phyloP scores from a whole-genome alignment of 2,329 filamentous ascomycete genomes.

The Colletotrichum sidae region DNA sequence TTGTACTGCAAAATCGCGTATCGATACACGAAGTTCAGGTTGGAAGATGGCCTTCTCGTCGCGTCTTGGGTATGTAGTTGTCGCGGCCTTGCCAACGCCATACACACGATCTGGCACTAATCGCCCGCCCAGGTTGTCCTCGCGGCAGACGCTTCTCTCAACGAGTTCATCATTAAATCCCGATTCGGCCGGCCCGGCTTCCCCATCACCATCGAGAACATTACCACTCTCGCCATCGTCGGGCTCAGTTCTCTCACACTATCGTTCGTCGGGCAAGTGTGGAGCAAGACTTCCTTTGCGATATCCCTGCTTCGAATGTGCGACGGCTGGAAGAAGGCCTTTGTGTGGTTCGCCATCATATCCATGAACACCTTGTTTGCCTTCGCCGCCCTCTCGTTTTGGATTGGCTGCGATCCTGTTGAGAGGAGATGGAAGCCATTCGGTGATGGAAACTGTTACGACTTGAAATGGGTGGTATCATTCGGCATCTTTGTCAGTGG shows the following conservation, averaged over 20 bases:
- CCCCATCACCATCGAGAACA: conserved; percentile 17
- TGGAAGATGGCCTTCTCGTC: conserved; percentile 43
- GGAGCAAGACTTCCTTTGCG: conserved; percentile 54
- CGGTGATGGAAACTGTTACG: conserved; percentile 30
- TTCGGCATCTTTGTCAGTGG: conserved; percentile 38
- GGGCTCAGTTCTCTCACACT: conserved; percentile 41
- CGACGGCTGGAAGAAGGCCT: conserved; percentile 40
- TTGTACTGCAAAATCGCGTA: conserved; percentile 42
- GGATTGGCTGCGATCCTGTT: conserved; percentile 40
- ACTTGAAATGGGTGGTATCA: conserved; percentile 24
- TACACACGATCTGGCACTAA: not conserved
- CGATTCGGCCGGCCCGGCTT: conserved; percentile 30
- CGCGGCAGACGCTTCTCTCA: conserved; percentile 21
- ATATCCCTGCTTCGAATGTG: conserved; percentile 48
- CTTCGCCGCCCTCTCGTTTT: conserved; percentile 39
- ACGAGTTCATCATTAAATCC: conserved; percentile 36
- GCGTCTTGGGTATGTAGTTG: conserved; percentile 39
- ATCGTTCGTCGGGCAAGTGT: conserved; percentile 47
- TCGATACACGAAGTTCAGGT: conserved; percentile 41
- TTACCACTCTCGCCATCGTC: conserved; percentile 27
- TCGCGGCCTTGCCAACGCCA: not conserved
- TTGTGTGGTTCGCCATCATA: conserved; percentile 48
- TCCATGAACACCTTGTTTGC: conserved; percentile 44
- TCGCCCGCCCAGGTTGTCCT: conserved; percentile 6
- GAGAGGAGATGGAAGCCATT: conserved; percentile 38